These are phyloP conservation scores for Claviceps lovelessii DNA, from an alignment of 2,329 filamentous ascomycete genomes.

Conservation along the genomic window DNA sequence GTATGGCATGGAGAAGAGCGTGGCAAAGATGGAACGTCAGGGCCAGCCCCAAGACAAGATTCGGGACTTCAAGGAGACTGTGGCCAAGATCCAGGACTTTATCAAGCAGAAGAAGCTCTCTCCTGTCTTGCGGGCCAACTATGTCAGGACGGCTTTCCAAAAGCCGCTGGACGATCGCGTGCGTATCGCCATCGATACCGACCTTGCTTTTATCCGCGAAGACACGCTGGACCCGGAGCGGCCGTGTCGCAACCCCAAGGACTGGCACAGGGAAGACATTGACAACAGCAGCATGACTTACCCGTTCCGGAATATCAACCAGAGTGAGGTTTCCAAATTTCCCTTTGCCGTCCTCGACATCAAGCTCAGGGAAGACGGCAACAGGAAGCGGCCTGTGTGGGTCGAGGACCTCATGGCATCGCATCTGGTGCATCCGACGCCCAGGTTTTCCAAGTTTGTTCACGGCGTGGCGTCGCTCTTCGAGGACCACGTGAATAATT, in stretches of 20 bases:
- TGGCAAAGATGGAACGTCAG: conserved; percentile 73
- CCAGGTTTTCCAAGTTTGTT: conserved; percentile 91
- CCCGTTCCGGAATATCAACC: conserved; percentile 74
- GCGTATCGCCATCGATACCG: conserved; percentile 82
- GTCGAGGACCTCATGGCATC: conserved; percentile 82
- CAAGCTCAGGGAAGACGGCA: conserved; percentile 58
- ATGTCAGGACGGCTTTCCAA: conserved; percentile 88
- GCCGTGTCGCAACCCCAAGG: conserved; percentile 75
- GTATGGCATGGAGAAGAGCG: conserved; percentile 82
- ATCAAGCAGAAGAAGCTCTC: conserved; percentile 64
- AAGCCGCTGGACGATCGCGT: conserved; percentile 85
- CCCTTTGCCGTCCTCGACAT: conserved; percentile 87
- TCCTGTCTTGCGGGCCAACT: conserved; percentile 81
- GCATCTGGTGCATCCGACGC: conserved; percentile 78
- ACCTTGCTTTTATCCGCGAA: conserved; percentile 73
- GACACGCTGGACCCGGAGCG: conserved; percentile 64
- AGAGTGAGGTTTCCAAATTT: conserved; percentile 82
- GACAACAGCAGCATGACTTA: conserved; percentile 71
- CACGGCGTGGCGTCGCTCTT: conserved; percentile 86
- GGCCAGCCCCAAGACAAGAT: conserved; percentile 53
- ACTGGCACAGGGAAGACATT: conserved; percentile 88
- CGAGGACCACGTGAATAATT: conserved; percentile 87
- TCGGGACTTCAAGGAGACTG: conserved; percentile 54
- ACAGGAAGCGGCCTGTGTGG: conserved; percentile 66
- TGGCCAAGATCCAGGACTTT: conserved; percentile 65